These are phyloP conservation scores for Melastoma candidum DNA, from an alignment of 441 rosid genomes.

Conservation along the genomic window DNA sequence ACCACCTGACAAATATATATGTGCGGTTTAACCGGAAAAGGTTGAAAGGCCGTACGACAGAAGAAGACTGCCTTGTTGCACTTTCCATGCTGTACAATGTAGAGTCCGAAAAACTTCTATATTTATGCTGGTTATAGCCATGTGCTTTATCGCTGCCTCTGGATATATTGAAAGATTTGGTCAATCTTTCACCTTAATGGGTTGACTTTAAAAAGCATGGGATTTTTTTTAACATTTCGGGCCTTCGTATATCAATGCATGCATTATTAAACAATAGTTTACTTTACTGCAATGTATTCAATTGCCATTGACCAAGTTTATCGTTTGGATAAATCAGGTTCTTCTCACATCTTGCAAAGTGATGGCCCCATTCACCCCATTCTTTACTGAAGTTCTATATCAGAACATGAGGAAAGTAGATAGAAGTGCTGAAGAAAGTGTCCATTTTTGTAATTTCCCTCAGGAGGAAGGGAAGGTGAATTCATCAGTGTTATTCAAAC, in stretches of 20 bases:
- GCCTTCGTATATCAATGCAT: background rate
- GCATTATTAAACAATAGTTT: background rate
- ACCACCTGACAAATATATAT: constrained; percentile 89
- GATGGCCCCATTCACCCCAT: constrained; percentile 97
- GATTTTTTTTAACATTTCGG: too few species aligned
- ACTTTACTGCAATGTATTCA: background rate
- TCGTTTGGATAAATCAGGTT: constrained; percentile 46
- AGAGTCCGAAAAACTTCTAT: constrained; percentile 14
- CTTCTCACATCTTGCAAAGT: constrained; percentile 91
- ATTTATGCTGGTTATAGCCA: background rate
- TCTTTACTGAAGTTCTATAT: constrained; percentile 89
- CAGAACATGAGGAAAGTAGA: constrained; percentile 85
- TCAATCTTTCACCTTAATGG: too few species aligned
- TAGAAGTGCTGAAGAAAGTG: constrained; percentile 69
- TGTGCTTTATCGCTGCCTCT: too few species aligned
- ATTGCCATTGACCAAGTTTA: background rate
- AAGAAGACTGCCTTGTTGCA: constrained; percentile 80
- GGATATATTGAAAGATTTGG: too few species aligned
- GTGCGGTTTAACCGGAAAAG: constrained; percentile 98
- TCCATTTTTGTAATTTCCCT: constrained; percentile 82
- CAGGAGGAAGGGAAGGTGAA: constrained; percentile 73
- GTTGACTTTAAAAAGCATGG: too few species aligned
- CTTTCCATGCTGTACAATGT: constrained; percentile 92
- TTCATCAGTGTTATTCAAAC: background rate
- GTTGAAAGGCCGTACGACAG: constrained; percentile 90